Base-by-base conservation (phyloP, 73 alveolate species). In the Paramecium tetraurelia region DNA sequence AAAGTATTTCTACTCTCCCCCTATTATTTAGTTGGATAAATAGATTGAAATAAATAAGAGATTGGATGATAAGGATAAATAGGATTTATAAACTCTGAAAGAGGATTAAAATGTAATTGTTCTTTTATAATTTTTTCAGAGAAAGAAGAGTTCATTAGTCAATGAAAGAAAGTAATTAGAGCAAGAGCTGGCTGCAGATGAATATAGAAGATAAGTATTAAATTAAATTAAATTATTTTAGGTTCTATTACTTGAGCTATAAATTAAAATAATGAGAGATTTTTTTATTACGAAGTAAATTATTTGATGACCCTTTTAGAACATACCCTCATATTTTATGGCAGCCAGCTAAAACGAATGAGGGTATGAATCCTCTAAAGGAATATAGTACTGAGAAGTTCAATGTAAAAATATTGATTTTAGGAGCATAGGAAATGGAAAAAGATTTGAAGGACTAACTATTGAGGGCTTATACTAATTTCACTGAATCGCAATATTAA, bases 351-450 rank as follows among this genome's bases (percentile, higher is more conserved):
- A 80, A 80, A 35, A 46, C 72, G 31, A 80, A 80, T 48, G 90
- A 80, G 57, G 72, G 90, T 24, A 80, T 80, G 90, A 80, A 80
- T 80, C 70, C 70, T n/a, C 48, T 80, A n/a, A 80, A 80, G 9
- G 90, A 80, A 44, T 80, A 41, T 22, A 80, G 90, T 44, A 14
- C 12, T 31, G 14, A 41, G 9, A 80, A 80, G 12, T 43, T 80
- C 9, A 24, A 40, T 59, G 90, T 80, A 80, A 24, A 24, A 40
- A 16, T 43, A 46, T 43, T 44, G 24, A 21, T 43, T 31, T 4
- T 16, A 53, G 7, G 12, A 18, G 4, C 0, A 20, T 44, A 80
- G 90, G 90, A 80, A 27, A 44, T 80, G 90, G 76, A 80, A 20
- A 80, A 80, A 16, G 70, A 44, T 12, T 24, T 80, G 33, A 80